Percentiles rank a stretch among this genome's conserved stretches.
Evolutionary conservation across 1,284 basidiomycete genomes (phyloP).

Genomic region (Sanghuangporus baumii): DNA sequence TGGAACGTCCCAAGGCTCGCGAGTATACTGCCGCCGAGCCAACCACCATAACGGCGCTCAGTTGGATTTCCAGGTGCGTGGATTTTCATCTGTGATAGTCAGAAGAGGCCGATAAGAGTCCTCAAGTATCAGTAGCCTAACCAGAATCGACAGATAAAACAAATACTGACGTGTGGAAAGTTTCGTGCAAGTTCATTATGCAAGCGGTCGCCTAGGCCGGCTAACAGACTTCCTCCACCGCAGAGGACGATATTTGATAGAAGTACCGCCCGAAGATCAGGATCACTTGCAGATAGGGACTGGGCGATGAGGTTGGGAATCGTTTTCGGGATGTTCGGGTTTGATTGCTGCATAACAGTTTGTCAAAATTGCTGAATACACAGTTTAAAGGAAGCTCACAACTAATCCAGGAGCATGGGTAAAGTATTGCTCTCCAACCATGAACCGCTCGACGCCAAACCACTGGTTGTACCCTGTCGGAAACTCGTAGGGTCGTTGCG

Average conservation of each 20-base stretch:
- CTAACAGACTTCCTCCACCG: slow-evolving; percentile 84
- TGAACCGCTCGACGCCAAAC: slow-evolving; percentile 80
- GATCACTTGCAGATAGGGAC: slow-evolving; percentile 82
- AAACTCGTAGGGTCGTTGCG: slow-evolving; percentile 83
- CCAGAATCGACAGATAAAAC: no score
- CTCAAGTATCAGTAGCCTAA: not conserved
- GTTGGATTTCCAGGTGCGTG: slow-evolving; percentile 85
- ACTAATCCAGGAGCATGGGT: slow-evolving; percentile 71
- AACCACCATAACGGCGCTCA: slow-evolving; percentile 85
- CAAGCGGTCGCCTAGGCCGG: slow-evolving; percentile 85
- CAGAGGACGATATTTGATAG: slow-evolving; percentile 93
- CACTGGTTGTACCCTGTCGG: slow-evolving; percentile 88
- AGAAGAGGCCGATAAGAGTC: slow-evolving; percentile 23
- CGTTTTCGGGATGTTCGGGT: slow-evolving; percentile 66
- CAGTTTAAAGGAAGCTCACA: slow-evolving; percentile 38
- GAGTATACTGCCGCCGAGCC: slow-evolving; percentile 92
- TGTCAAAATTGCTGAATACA: not conserved
- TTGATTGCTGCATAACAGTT: slow-evolving; percentile 34
- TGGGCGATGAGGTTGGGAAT: slow-evolving; percentile 76
- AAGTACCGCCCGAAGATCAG: slow-evolving; percentile 86
- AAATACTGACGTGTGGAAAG: slow-evolving; percentile 69
- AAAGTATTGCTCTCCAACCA: slow-evolving; percentile 89
- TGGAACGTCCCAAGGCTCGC: slow-evolving; percentile 95
- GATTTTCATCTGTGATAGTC: slow-evolving; percentile 58
- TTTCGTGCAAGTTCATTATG: slow-evolving; percentile 72